Evolutionary conservation across 345 rosid species (phyloP).

Genomic region (Citrus hindsii): DNA sequence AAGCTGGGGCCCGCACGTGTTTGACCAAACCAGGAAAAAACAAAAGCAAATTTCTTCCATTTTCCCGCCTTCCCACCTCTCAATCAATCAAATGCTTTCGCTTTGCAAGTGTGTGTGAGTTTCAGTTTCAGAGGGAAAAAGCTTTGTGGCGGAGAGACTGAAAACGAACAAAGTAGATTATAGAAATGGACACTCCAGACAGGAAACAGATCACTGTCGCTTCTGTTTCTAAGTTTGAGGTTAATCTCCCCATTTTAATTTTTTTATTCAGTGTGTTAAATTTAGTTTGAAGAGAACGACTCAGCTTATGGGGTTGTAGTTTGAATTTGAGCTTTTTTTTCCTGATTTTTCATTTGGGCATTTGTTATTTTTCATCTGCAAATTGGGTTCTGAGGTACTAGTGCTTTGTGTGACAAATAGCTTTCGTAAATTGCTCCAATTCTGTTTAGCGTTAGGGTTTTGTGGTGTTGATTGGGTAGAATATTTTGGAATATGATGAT

Average conservation of each 20-base stretch:
- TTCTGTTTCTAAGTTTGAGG: constrained; percentile 48
- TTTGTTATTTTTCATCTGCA: background rate
- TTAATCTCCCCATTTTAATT: constrained; percentile 5
- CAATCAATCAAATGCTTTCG: background rate
- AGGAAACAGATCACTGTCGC: constrained; percentile 38
- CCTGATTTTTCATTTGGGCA: background rate
- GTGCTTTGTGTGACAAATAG: background rate
- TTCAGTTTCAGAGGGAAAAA: background rate
- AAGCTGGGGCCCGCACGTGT: background rate
- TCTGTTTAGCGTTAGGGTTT: background rate
- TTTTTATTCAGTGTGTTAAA: background rate
- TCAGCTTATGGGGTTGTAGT: background rate
- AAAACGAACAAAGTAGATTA: background rate
- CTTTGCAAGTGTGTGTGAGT: background rate
- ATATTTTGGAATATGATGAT: background rate
- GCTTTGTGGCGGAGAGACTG: background rate
- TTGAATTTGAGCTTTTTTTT: background rate
- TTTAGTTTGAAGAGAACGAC: background rate
- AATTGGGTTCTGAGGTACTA: background rate
- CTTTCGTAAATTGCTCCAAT: background rate
- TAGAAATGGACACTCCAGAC: constrained; percentile 60
- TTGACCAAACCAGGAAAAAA: background rate
- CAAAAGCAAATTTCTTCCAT: background rate
- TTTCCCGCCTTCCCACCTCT: background rate
- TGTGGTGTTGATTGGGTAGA: background rate